These are phyloP conservation scores for Zymoseptoria ardabiliae DNA, from an alignment of 2,329 filamentous ascomycete genomes.

Conservation along the genomic window DNA sequence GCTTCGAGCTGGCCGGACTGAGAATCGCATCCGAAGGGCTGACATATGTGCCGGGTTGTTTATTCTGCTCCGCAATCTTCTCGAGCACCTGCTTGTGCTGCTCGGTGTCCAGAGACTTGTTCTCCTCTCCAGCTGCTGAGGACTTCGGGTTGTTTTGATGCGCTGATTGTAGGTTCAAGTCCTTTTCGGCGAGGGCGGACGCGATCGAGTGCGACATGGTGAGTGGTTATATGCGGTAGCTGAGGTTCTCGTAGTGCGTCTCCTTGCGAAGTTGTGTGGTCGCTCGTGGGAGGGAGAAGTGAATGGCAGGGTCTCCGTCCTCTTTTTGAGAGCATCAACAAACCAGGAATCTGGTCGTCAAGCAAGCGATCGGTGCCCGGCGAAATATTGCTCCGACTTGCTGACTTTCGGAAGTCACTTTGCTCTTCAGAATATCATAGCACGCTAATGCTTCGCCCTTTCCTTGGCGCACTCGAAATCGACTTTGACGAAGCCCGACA, in stretches of 20 bases:
- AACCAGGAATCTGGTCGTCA: not conserved
- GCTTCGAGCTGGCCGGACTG: constrained; percentile 55
- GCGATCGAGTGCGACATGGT: constrained; percentile 14
- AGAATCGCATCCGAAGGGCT: constrained; percentile 85
- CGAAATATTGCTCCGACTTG: too few relatives aligned
- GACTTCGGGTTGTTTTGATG: constrained; percentile 9
- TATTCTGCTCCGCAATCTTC: constrained; percentile 9
- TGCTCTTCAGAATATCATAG: not conserved
- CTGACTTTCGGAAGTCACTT: too few relatives aligned
- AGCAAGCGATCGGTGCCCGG: not conserved
- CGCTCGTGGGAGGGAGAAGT: constrained; percentile 3
- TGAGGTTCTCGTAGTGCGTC: constrained; percentile 4
- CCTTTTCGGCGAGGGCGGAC: constrained; percentile 20
- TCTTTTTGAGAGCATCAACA: not conserved
- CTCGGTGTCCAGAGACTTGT: constrained; percentile 15
- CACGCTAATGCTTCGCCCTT: not conserved
- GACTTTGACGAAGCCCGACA: constrained; percentile 7
- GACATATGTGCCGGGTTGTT: constrained; percentile 51
- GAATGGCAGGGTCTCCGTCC: not conserved
- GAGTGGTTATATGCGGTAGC: not conserved
- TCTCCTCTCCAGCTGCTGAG: constrained; percentile 11
- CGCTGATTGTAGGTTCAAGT: constrained; percentile 19
- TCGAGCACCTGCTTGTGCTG: constrained; percentile 12
- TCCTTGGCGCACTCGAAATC: constrained; percentile 3
- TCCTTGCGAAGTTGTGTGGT: not conserved